Conservation (phyloP, 139 green algal genomes). For the Chlamydomonas asymmetrica region DNA sequence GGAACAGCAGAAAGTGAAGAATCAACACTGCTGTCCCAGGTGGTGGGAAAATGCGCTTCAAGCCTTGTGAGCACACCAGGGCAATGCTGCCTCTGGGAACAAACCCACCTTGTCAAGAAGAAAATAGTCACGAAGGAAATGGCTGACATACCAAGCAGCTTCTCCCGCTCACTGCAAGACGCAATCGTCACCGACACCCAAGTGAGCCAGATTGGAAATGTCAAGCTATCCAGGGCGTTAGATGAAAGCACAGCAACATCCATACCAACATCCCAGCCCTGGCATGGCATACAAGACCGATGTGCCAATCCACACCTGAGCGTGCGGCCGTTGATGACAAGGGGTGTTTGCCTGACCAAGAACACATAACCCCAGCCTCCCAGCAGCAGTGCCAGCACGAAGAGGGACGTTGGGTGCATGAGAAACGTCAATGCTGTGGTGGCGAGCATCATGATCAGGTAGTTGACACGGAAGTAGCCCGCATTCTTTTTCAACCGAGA, state of each 20-base stretch:
- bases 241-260: background rate
- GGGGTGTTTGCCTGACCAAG: constrained; percentile 67
- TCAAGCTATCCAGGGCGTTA: background rate
- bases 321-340: constrained; percentile 78
- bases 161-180: constrained; percentile 78
- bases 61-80: background rate
- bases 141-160: constrained; percentile 77
- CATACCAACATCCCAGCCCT: too few species aligned
- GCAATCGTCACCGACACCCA: background rate
- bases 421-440: constrained; percentile 68
- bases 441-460: constrained; percentile 73
- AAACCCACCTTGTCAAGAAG: constrained; percentile 81
- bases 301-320: constrained; percentile 53
- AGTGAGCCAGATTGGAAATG: background rate
- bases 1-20: background rate
- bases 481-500: constrained; percentile 83
- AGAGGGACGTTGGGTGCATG: constrained; percentile 73
- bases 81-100: background rate
- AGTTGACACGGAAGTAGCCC: constrained; percentile 93
- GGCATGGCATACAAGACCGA: too few species aligned
- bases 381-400: constrained; percentile 73
- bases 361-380: constrained; percentile 88
- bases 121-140: constrained; percentile 85
- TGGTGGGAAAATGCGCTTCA: background rate
- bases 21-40: too few species aligned